Conservation (phyloP, 129 eudicot genomes). For the Helianthus annuus region DNA sequence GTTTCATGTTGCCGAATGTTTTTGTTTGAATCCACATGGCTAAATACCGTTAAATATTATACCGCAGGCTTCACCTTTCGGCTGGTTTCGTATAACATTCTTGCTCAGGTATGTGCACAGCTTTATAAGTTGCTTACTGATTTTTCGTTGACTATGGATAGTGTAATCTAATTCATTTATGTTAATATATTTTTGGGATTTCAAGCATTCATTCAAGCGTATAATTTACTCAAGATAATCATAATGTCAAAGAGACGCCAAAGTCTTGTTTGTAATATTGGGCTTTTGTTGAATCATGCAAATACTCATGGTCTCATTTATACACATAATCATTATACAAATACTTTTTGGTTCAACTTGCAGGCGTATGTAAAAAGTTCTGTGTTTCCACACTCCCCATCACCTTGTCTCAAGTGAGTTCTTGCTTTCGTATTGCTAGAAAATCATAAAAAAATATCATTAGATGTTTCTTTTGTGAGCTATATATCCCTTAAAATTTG, state of each 20-base stretch:
- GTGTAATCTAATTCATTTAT: neutral
- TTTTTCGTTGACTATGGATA: neutral
- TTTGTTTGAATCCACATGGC: constrained; percentile 7
- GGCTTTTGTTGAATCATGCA: neutral
- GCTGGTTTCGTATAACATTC: constrained; percentile 76
- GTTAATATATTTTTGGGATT: neutral
- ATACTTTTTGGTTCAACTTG: constrained; percentile 1
- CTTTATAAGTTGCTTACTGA: constrained; percentile 10
- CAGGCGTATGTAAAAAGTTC: constrained; percentile 89
- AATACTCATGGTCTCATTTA: neutral
- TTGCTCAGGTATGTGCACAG: constrained; percentile 75
- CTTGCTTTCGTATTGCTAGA: constrained; percentile 12
- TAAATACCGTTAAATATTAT: neutral
- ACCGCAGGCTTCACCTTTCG: constrained; percentile 68
- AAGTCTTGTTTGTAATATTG: neutral
- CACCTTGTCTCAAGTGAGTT: constrained; percentile 78
- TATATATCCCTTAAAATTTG: neutral
- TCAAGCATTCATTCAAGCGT: neutral
- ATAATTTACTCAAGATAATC: neutral
- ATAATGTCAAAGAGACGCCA: neutral
- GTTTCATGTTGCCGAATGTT: constrained; percentile 7
- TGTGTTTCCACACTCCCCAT: constrained; percentile 82
- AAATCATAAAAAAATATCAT: constrained; percentile 1
- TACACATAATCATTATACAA: neutral
- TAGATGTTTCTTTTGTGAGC: neutral